Conservation (phyloP, 805 yeast species). For the Candida silvatica region DNA sequence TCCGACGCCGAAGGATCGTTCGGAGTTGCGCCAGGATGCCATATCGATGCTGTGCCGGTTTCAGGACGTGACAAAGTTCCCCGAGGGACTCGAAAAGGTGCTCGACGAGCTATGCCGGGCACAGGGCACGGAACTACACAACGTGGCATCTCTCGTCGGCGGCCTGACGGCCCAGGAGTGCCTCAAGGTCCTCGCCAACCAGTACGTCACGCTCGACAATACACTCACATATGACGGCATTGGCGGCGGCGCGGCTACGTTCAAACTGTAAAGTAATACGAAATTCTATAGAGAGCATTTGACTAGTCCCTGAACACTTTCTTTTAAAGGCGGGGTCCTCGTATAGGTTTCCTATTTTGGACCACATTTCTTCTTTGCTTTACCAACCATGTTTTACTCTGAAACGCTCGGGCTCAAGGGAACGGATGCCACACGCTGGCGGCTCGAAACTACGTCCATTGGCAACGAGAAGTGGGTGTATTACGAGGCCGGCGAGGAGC, state of each 20-base stretch:
- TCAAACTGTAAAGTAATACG: conserved; percentile 5
- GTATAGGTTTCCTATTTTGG: background rate
- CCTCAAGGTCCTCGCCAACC: conserved; percentile 65
- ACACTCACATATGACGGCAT: conserved; percentile 69
- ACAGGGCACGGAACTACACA: conserved; percentile 40
- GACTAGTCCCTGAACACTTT: background rate
- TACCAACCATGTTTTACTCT: conserved; percentile 51
- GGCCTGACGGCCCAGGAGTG: conserved; percentile 85
- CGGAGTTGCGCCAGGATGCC: conserved; percentile 14
- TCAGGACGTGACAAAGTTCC: conserved; percentile 14
- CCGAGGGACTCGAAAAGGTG: conserved; percentile 30
- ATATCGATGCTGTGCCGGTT: conserved; percentile 19
- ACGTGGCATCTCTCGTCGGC: conserved; percentile 64
- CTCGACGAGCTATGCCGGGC: conserved; percentile 33
- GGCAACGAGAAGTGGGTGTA: conserved; percentile 86
- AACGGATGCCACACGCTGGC: conserved; percentile 72
- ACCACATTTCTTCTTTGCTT: too few relatives aligned
- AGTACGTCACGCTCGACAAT: conserved; percentile 73
- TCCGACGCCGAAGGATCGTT: conserved; percentile 8
- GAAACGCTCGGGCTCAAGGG: conserved; percentile 59
- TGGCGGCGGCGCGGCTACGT: conserved; percentile 33
- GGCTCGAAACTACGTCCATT: conserved; percentile 54
- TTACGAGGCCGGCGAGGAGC: conserved; percentile 28
- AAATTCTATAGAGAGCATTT: background rate
- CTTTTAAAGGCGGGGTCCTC: too few relatives aligned